These are phyloP conservation scores for Pleurotus tuber-regium DNA, from an alignment of 768 basidiomycete species.

Conservation along the genomic window DNA sequence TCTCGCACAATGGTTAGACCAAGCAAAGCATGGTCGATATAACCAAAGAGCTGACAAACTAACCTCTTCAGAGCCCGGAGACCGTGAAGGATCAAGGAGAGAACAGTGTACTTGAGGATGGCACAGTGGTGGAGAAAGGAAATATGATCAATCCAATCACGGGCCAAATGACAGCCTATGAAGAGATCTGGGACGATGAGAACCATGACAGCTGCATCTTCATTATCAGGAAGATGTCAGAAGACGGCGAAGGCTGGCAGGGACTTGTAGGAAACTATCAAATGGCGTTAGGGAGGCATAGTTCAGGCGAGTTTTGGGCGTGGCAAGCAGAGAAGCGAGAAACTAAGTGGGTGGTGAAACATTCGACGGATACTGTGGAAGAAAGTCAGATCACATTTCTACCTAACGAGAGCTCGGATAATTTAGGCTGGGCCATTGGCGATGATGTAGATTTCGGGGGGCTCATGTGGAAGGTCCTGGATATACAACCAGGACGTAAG, in stretches of 20 bases:
- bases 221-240: constrained; percentile 6
- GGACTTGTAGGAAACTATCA: constrained; percentile 16
- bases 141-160: constrained; percentile 33
- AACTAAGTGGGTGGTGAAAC: constrained; percentile 9
- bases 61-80: constrained; percentile 13
- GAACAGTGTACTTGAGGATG: constrained; percentile 24
- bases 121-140: constrained; percentile 28
- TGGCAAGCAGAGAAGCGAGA: constrained; percentile 16
- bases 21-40: not conserved
- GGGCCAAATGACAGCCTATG: constrained; percentile 24
- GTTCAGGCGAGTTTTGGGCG: constrained; percentile 17
- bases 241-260: constrained; percentile 11
- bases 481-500: no score
- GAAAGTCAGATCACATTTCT: no score
- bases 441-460: no score
- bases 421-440: no score
- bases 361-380: constrained; percentile 6
- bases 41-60: not conserved
- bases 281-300: constrained; percentile 14
- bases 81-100: constrained; percentile 24
- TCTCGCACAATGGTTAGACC: constrained; percentile 26
- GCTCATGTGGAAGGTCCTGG: no score
- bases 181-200: constrained; percentile 32
- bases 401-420: no score
- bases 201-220: constrained; percentile 12